Evolutionary conservation across 2,329 filamentous ascomycete genomes (phyloP), one percentile per base, ranked within the genome.

Genomic region (Diplodia seriata): DNA sequence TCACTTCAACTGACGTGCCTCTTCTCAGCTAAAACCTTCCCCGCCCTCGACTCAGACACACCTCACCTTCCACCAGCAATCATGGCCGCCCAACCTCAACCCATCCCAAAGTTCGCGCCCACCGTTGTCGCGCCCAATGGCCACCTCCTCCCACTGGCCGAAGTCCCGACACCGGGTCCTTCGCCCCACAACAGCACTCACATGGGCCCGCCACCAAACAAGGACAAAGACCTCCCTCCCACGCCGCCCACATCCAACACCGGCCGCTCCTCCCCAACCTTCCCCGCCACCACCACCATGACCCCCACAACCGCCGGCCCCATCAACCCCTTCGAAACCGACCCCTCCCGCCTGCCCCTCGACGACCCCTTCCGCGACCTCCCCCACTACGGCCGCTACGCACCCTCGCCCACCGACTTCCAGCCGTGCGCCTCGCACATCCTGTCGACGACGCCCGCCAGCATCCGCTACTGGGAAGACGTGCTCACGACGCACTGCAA

Each of bases 351-450:
- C 12, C 65, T 68, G 7, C 65, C 69, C 7, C 26, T 53, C 14
- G 54, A 59, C 43, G 69, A 70, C 54, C 59, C 59, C 31, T 69
- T 63, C 59, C 53, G 59, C 51, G 66, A 70, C 50, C 63, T 68
- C 31, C 68, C 68, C 33, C 65, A 66, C 47, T 70, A 68, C 67
- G 68, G 69, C 59, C 63, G 68, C 55, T 70, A 70, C 65, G 9
- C 55, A 53, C 68, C 69, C n/a, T 31, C 38, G 1, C 54, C 65
- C 50, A 23, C 18, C 53, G 69, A 70, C 62, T 70, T 70, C 62
- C 51, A 29, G 51, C 68, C 69, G 9, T 66, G 66, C 15, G 47
- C 47, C 33, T 59, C 29, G n/a, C 61, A 69, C 56, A 49, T 69
- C 33, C 43, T 59, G 26, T 51, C 59, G 49, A 68, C 50, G 11